These are phyloP conservation scores for Xylariaceae sp. DNA, from an alignment of 2,329 filamentous ascomycete species.

Conservation along the genomic window DNA sequence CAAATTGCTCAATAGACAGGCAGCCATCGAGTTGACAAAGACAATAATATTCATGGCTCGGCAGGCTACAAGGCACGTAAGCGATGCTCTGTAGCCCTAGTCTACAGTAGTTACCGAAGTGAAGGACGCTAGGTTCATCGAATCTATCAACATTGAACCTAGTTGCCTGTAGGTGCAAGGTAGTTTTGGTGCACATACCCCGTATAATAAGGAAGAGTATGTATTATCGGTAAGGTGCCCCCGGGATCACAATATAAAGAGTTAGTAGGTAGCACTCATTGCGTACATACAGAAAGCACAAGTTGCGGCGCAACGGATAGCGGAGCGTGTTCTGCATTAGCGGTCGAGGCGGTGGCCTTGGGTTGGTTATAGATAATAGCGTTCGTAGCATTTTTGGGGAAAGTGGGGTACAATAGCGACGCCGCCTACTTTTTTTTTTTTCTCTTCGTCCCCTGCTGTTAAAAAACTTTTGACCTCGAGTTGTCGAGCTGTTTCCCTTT, in stretches of 20 bases:
- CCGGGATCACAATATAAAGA: too few relatives aligned
- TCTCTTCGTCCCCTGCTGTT: conserved; percentile 20
- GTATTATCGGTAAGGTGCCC: too few relatives aligned
- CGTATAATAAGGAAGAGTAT: too few relatives aligned
- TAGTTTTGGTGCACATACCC: too few relatives aligned
- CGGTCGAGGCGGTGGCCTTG: background rate
- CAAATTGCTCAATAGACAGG: background rate
- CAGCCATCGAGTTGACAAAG: background rate
- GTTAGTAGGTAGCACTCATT: too few relatives aligned
- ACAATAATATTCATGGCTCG: too few relatives aligned
- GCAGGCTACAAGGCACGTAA: too few relatives aligned
- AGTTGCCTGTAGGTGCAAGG: too few relatives aligned
- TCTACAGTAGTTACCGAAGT: too few relatives aligned
- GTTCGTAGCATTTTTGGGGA: conserved; percentile 30
- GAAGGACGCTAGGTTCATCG: too few relatives aligned
- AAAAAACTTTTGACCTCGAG: conserved; percentile 27
- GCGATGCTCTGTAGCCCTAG: too few relatives aligned
- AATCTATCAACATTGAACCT: too few relatives aligned
- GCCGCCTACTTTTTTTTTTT: conserved; percentile 33
- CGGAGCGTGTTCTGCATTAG: conserved; percentile 21
- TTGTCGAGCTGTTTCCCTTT: conserved; percentile 9
- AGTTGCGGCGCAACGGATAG: conserved; percentile 28
- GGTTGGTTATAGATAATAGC: conserved; percentile 28
- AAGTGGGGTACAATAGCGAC: conserved; percentile 35
- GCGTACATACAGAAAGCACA: background rate